These are phyloP conservation scores for Tribonema minus DNA, from an alignment of 108 stramenopile genomes.

Conservation along the genomic window DNA sequence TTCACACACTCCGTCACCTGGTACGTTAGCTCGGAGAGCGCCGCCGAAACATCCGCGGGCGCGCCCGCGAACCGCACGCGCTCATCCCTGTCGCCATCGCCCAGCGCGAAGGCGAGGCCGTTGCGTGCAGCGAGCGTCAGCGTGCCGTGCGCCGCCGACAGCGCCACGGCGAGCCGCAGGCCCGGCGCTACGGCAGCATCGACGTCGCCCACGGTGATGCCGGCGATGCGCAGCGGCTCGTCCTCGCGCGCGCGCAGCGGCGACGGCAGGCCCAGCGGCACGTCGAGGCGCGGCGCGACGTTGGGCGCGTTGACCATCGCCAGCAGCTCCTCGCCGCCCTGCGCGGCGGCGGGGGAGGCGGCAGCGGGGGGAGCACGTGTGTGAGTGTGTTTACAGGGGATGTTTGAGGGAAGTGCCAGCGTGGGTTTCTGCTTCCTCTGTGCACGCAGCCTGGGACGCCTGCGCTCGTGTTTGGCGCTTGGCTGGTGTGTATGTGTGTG, in stretches of 20 bases:
- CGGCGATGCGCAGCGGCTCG: not conserved
- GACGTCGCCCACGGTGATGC: conserved; percentile 10
- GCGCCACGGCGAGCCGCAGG: conserved; percentile 19
- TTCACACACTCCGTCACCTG: too few relatives aligned
- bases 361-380: too few relatives aligned
- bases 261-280: not conserved
- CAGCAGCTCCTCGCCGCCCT: conserved; percentile 48
- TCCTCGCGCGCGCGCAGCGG: conserved; percentile 15
- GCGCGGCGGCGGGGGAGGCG: not conserved
- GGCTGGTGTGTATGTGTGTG: too few relatives aligned
- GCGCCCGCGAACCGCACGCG: conserved; percentile 13
- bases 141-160: conserved; percentile 23
- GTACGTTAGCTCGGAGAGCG: conserved; percentile 8
- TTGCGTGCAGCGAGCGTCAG: conserved; percentile 5
- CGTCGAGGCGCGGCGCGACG: conserved; percentile 21
- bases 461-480: too few relatives aligned
- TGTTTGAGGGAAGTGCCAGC: too few relatives aligned
- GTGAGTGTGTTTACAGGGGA: too few relatives aligned
- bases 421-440: too few relatives aligned
- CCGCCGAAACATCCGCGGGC: conserved; percentile 1
- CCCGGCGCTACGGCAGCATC: conserved; percentile 17
- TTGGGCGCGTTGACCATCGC: conserved; percentile 51
- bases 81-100: conserved; percentile 25
- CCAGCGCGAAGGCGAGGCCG: conserved; percentile 26
- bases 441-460: too few relatives aligned